Conservation (phyloP, 1,284 basidiomycete genomes). For the Heterobasidion parviporum region DNA sequence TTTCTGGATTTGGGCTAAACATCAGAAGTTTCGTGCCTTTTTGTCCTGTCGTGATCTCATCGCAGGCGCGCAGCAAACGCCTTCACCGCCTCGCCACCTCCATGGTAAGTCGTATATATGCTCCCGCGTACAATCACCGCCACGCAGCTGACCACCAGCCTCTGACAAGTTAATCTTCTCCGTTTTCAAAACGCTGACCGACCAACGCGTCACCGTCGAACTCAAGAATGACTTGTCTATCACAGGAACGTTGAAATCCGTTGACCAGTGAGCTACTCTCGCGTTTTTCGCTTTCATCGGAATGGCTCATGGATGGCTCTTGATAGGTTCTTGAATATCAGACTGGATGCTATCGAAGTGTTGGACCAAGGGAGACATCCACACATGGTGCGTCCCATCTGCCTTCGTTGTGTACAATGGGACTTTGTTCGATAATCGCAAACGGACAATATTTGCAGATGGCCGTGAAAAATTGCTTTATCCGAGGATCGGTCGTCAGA, state of each 20-base stretch:
- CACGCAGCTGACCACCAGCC: neutral
- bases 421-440: neutral
- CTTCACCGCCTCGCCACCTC: neutral
- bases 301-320: neutral
- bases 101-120: neutral
- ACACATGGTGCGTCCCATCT: conserved; percentile 74
- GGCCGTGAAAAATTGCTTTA: conserved; percentile 99
- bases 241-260: conserved; percentile 93
- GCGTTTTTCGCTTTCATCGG: neutral
- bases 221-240: conserved; percentile 99
- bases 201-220: conserved; percentile 95
- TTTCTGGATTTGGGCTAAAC: no score
- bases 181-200: conserved; percentile 98
- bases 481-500: conserved; percentile 95
- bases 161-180: conserved; percentile 88
- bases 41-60: no score
- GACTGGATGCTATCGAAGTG: conserved; percentile 91
- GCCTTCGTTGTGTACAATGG: neutral
- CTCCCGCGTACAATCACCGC: neutral
- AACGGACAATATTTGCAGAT: conserved; percentile 51
- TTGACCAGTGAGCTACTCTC: conserved; percentile 78
- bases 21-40: no score
- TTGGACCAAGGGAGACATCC: conserved; percentile 91
- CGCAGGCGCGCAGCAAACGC: no score
- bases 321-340: conserved; percentile 90